Base-by-base conservation (phyloP, 805 yeast species). In the Yarrowia divulgata region DNA sequence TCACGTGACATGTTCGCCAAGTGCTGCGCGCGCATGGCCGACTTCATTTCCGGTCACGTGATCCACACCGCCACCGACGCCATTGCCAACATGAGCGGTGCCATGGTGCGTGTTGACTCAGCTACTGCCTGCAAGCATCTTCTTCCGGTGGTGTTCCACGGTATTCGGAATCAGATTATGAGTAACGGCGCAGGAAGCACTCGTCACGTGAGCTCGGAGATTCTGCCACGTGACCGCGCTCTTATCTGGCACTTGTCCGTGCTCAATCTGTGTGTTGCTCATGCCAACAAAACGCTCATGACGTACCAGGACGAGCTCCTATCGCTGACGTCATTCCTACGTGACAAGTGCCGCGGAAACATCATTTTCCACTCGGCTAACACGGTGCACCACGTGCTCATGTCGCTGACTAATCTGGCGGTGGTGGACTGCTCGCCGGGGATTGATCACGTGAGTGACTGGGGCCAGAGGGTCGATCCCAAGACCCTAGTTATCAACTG, bases 121-220 rank as follows among this genome's bases (percentile, higher is more conserved):
- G 73, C 75, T 10, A 73, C 75, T 5, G 81, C 85, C 12, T 84
- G 88, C 71, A 78, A 81, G 1, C 77, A 76, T 54, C 76, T 86
- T 35, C 82, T 84, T 45, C 76, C 80, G 0, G 74, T 81, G n/a
- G 77, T 90, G 19, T 78, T 83, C 60, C 81, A 81, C 6, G 83
- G 83, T 67, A 87, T 93, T 34, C 80, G 82, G 45, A 86, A 83
- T 42, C 97, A 94, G 75, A 82, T 94, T 23, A 80, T 80, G 12
- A 91, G 88, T 72, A 90, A 93, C 72, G 90, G 87, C 2, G 98
- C 98, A 0, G 98, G 98, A 3, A 78, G 85, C 0, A 80, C 88
- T 0, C 84, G 97, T 76, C 84, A 77, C 50, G 86, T 82, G 6
- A 86, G 89, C 0, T 80, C 84, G 8, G 93, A 90, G 39, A 82